These are phyloP conservation scores for Picea abies DNA, from an alignment of 83 land plant species.

Conservation along the genomic window DNA sequence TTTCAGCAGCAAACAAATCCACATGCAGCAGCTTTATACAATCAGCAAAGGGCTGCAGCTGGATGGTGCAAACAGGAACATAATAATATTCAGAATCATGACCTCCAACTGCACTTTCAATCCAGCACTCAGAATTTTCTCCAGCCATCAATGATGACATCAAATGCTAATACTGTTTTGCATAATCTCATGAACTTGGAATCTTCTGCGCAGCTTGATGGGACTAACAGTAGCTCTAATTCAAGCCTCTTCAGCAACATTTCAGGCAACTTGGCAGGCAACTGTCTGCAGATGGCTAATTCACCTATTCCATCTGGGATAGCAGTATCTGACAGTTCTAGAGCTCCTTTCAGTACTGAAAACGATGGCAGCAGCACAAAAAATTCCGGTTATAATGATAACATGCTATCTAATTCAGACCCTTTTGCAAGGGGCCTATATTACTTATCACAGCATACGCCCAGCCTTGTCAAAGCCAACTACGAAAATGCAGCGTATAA, in stretches of 20 bases:
- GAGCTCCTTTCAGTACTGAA: background rate
- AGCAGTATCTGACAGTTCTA: conserved; percentile 2
- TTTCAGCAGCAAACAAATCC: conserved; percentile 6
- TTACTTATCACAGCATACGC: conserved; percentile 8
- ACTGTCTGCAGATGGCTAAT: conserved; percentile 3
- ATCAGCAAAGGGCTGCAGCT: conserved; percentile 7
- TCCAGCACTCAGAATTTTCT: conserved; percentile 12
- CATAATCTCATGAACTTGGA: conserved; percentile 8
- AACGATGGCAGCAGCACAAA: conserved; percentile 8
- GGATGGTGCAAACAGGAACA: conserved; percentile 10
- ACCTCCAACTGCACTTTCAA: conserved; percentile 11
- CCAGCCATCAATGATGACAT: conserved; percentile 6
- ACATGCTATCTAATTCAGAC: conserved; percentile 9
- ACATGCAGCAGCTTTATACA: background rate
- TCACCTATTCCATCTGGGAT: conserved; percentile 7
- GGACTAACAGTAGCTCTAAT: background rate
- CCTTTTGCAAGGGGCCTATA: conserved; percentile 15
- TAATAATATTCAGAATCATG: background rate
- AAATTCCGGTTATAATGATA: background rate
- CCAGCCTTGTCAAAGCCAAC: conserved; percentile 3
- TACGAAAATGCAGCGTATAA: conserved; percentile 6
- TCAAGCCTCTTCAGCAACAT: background rate
- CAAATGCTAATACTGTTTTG: conserved; percentile 10
- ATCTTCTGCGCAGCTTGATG: conserved; percentile 5
- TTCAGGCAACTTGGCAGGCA: background rate